Conservation (phyloP, 805 yeast genomes). For the Danielia oregonensis region DNA sequence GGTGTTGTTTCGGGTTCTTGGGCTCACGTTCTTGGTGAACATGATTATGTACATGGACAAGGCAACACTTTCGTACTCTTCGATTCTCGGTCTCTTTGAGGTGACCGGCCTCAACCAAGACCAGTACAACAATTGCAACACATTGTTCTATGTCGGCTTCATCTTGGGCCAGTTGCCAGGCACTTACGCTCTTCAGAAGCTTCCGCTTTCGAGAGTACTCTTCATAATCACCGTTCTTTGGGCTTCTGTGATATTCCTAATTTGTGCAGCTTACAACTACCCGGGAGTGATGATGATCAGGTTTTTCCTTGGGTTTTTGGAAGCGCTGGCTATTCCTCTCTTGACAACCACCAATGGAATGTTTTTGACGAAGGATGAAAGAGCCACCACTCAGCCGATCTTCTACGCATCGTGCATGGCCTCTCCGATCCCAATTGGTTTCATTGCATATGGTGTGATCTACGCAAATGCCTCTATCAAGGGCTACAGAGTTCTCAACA, state of each 20-base stretch:
- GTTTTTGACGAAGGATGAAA: slow-evolving; percentile 42
- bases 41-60: slow-evolving; percentile 48
- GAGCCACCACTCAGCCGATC: slow-evolving; percentile 51
- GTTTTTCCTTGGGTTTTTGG: slow-evolving; percentile 47
- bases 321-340: slow-evolving; percentile 21
- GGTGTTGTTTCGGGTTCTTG: slow-evolving; percentile 27
- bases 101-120: slow-evolving; percentile 41
- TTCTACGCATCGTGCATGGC: slow-evolving; percentile 52
- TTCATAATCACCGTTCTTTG: slow-evolving; percentile 36
- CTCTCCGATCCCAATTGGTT: slow-evolving; percentile 49
- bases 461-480: slow-evolving; percentile 20
- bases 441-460: slow-evolving; percentile 41
- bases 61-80: slow-evolving; percentile 46
- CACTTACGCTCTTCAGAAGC: slow-evolving; percentile 40
- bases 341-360: slow-evolving; percentile 47
- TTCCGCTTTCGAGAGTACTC: slow-evolving; percentile 40
- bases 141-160: slow-evolving; percentile 53
- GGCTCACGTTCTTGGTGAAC: slow-evolving; percentile 34
- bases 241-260: slow-evolving; percentile 45
- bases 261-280: slow-evolving; percentile 42
- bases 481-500: slow-evolving; percentile 53
- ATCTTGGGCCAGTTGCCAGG: slow-evolving; percentile 45
- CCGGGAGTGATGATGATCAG: slow-evolving; percentile 46
- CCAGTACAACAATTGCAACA: slow-evolving; percentile 45
- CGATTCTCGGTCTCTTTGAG: slow-evolving; percentile 45